Base-by-base conservation (phyloP, 352 stramenopile species). In the Saprolegnia parasitica region DNA sequence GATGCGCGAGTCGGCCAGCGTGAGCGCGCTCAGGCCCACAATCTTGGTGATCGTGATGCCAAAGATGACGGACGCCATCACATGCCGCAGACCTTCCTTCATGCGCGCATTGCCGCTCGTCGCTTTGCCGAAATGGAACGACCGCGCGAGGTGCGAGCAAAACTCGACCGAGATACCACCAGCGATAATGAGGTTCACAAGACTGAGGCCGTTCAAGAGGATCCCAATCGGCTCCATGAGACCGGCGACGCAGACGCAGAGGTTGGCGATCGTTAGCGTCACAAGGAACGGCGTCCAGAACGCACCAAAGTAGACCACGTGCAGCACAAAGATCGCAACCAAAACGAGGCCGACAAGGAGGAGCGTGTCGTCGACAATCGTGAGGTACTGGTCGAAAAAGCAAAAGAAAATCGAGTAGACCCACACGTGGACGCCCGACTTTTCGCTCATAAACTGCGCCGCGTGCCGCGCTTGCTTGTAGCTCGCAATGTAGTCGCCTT, bases 301-400 rank as follows among this genome's bases (percentile, higher is more conserved):
- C 45, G 74, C 75, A 45, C 78, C 75, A 21, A 91, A 84, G 47
- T 79, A 81, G 18, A 86, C 57, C 56, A 71, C 74, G 29, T 80
- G 81, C 58, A 85, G 76, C 24, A 82, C 75, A 63, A 90, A 86
- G 23, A 91, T 76, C 18, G 78, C 68, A 5, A 46, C 71, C 16
- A 91, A 68, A 58, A 78, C 68, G 15, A 80, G 63, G 5, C 80
- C 75, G 21, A 91, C 75, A 4, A 88, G 68, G 63, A 79, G 63
- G 67, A 81, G 87, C 21, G 74, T 76, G 70, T 85, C 81, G 42
- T 71, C 61, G 45, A 83, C 77, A 68, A 90, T 76, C 11, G 79
- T 83, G 57, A 81, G 67, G 68, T 88, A 91, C 73, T 91, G 83
- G 63, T 90, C 81, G 64, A 91, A 79, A 65, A 80, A 90, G 3